phyloP scores from a whole-genome alignment of 148 eudicot species.

The Rheum nobile region DNA sequence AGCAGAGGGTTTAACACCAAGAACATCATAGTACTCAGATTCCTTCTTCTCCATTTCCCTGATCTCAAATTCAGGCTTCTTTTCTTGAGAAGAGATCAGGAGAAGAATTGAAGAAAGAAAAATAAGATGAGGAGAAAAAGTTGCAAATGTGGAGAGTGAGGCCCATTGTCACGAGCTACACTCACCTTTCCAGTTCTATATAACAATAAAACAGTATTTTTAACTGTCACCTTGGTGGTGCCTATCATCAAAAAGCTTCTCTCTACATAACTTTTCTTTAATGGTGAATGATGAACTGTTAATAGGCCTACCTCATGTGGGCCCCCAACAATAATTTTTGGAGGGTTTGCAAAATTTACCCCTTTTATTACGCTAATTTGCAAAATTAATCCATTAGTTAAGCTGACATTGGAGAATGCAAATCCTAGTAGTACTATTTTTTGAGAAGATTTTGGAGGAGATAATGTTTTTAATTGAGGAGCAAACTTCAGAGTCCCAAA shows the following conservation, averaged over 20 bases:
- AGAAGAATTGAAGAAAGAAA: neutral
- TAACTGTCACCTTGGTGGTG: slow-evolving; percentile 29
- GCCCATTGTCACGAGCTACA: slow-evolving; percentile 31
- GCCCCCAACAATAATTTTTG: neutral
- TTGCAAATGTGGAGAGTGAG: neutral
- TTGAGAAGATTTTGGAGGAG: too few species aligned
- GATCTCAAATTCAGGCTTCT: neutral
- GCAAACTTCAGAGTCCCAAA: neutral
- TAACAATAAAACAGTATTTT: slow-evolving; percentile 42
- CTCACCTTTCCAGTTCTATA: slow-evolving; percentile 52
- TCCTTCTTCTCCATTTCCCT: slow-evolving; percentile 61
- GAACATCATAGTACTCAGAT: slow-evolving; percentile 74
- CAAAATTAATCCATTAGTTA: neutral
- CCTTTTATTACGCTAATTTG: neutral
- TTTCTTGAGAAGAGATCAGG: neutral
- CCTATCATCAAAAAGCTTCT: slow-evolving; percentile 2
- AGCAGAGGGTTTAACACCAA: slow-evolving; percentile 60
- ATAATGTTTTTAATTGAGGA: neutral
- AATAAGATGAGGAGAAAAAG: neutral
- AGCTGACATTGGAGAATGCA: neutral
- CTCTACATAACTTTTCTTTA: neutral
- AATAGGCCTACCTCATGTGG: slow-evolving; percentile 1
- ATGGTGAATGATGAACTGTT: slow-evolving; percentile 3
- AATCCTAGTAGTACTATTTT: too few species aligned
- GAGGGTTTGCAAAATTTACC: neutral